Evolutionary conservation across 2,329 filamentous ascomycete genomes (phyloP).

Genomic region (Xylariaceae sp.): DNA sequence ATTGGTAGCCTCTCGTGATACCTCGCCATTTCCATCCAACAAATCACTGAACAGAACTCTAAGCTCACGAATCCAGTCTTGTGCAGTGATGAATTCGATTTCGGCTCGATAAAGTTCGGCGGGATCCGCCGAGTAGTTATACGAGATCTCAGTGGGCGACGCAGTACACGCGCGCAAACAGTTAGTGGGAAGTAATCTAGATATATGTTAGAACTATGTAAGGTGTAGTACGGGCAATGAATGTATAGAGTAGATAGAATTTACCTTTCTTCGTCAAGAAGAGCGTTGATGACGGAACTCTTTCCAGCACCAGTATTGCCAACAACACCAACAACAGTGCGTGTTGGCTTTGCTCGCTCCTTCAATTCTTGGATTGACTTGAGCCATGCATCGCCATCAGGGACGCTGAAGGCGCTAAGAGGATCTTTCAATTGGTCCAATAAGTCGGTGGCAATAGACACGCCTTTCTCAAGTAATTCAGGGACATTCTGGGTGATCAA

Average conservation of each 20-base stretch:
- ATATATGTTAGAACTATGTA: background rate
- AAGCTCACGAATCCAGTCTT: constrained; percentile 33
- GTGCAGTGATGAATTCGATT: constrained; percentile 31
- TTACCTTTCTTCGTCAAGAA: constrained; percentile 61
- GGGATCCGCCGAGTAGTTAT: constrained; percentile 33
- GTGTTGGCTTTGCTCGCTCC: constrained; percentile 39
- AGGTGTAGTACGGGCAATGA: background rate
- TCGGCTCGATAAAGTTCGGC: constrained; percentile 32
- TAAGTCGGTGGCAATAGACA: constrained; percentile 18
- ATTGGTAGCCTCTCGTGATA: constrained; percentile 26
- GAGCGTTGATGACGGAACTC: constrained; percentile 63
- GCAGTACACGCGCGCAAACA: constrained; percentile 36
- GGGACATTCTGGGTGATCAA: constrained; percentile 14
- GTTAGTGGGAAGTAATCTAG: constrained; percentile 31
- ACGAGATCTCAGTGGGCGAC: constrained; percentile 33
- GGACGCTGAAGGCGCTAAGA: constrained; percentile 5
- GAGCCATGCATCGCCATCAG: constrained; percentile 38
- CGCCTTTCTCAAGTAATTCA: constrained; percentile 28
- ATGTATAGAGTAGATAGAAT: background rate
- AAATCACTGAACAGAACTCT: constrained; percentile 28
- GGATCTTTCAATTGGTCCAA: constrained; percentile 20
- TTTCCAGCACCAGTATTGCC: constrained; percentile 66
- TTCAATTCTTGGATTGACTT: constrained; percentile 45
- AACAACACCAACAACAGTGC: constrained; percentile 59
- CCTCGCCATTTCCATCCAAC: constrained; percentile 26